Percentiles rank a stretch among this genome's conserved stretches.
Evolutionary conservation across 139 green algal genomes (phyloP).

Genomic region (Ettlia oleoabundans): DNA sequence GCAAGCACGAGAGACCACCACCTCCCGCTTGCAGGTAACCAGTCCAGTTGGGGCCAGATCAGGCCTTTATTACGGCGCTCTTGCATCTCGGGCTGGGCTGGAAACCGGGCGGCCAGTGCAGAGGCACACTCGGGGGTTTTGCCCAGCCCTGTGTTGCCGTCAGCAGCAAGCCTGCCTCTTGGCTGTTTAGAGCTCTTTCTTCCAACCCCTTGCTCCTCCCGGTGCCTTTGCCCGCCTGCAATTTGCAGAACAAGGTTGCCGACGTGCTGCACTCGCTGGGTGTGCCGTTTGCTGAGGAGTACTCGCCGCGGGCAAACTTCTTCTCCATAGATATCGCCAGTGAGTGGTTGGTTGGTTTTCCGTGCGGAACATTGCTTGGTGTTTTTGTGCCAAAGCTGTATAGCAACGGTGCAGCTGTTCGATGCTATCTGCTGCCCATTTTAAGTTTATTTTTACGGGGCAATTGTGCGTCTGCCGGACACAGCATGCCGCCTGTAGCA

Average conservation of each 20-base stretch:
- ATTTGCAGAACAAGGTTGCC: slow-evolving; percentile 36
- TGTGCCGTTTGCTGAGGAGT: slow-evolving; percentile 24
- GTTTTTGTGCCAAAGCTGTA: too few species aligned
- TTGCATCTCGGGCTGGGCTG: too few species aligned
- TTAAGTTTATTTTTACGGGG: too few species aligned
- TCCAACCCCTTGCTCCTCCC: not conserved
- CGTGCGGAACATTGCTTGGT: not conserved
- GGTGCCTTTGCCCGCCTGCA: not conserved
- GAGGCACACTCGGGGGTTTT: too few species aligned
- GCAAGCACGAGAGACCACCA: not conserved
- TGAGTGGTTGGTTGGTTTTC: slow-evolving; percentile 19
- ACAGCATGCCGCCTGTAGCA: too few species aligned
- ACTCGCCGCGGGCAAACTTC: slow-evolving; percentile 16
- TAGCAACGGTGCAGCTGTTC: not conserved
- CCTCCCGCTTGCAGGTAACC: slow-evolving; percentile 20
- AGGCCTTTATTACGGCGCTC: too few species aligned
- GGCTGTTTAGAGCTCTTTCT: not conserved
- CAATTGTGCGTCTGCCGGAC: too few species aligned
- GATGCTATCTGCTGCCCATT: not conserved
- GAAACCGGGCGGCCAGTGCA: too few species aligned
- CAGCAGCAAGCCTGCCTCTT: too few species aligned
- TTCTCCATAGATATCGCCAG: slow-evolving; percentile 64
- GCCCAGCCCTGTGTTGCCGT: too few species aligned
- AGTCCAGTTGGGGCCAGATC: too few species aligned
- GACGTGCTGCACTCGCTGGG: slow-evolving; percentile 35